phyloP scores from a whole-genome alignment of 306 rosid species.

The Castanea crenata region DNA sequence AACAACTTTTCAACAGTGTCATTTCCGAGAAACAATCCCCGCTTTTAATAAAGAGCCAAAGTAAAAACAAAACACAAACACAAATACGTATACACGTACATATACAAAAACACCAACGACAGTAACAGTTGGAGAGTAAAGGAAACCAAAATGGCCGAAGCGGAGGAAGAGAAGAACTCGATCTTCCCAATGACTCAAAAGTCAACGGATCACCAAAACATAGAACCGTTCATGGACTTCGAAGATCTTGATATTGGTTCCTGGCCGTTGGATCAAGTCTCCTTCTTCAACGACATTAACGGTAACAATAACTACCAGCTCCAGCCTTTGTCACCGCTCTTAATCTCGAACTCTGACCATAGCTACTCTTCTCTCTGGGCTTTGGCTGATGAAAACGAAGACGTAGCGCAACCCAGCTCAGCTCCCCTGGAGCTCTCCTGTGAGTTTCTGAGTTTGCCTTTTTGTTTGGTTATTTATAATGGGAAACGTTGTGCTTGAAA shows the following conservation, averaged over 20 bases:
- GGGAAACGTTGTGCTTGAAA: background rate
- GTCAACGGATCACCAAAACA: conserved; percentile 1
- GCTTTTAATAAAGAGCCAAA: too few species aligned
- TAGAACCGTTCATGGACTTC: conserved; percentile 60
- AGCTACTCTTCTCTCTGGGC: conserved; percentile 71
- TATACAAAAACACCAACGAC: too few species aligned
- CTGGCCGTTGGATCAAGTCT: conserved; percentile 73
- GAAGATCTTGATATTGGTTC: conserved; percentile 73
- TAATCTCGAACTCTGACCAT: conserved; percentile 51
- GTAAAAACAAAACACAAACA: too few species aligned
- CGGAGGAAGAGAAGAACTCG: background rate
- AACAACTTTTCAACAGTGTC: too few species aligned
- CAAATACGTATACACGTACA: too few species aligned
- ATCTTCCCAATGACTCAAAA: background rate
- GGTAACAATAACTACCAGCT: too few species aligned
- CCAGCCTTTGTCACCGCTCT: conserved; percentile 55
- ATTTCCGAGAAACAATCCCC: too few species aligned
- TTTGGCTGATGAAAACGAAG: conserved; percentile 50
- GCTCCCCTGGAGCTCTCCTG: conserved; percentile 50
- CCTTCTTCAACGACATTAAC: conserved; percentile 36
- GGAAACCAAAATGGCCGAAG: background rate
- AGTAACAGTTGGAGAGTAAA: too few species aligned
- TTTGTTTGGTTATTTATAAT: background rate
- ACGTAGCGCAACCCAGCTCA: conserved; percentile 24
- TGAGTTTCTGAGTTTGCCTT: conserved; percentile 32